A percentile compares a stretch with the other conserved stretches of the same genome.
Conservation (phyloP, 2,329 filamentous ascomycete species). For the Colletotrichum navitas region DNA sequence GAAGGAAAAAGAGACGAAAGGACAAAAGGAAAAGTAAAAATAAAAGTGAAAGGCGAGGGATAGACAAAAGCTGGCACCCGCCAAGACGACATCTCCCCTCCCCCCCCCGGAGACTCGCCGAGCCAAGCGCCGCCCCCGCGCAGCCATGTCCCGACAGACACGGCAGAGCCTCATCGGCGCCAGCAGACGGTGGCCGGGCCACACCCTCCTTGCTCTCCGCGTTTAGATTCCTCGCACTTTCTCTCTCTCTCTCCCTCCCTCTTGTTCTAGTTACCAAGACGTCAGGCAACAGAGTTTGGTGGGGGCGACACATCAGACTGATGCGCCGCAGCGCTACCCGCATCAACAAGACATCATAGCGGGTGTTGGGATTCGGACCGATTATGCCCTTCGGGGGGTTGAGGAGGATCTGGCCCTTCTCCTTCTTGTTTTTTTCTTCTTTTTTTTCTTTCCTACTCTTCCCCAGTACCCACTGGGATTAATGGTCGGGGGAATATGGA, state of each 20-base stretch:
- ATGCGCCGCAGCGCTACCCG: constrained; percentile 19
- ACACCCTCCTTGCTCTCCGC: not conserved
- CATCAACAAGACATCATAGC: constrained; percentile 17
- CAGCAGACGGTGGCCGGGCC: not conserved
- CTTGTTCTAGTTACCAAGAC: not conserved
- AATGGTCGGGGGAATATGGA: not conserved
- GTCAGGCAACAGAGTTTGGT: not conserved
- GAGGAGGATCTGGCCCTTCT: not conserved
- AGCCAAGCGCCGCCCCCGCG: constrained; percentile 12
- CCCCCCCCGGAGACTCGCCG: constrained; percentile 16
- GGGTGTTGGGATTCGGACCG: constrained; percentile 32
- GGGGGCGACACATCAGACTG: too few species aligned
- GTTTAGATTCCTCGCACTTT: not conserved
- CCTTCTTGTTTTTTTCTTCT: too few species aligned
- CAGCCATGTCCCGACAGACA: constrained; percentile 19
- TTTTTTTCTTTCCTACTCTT: not conserved
- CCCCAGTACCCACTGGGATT: not conserved
- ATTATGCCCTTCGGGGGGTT: not conserved
- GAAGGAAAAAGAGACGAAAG: not conserved
- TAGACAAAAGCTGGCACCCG: not conserved
- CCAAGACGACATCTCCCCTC: not conserved
- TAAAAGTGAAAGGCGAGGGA: not conserved
- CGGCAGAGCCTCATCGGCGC: constrained; percentile 23
- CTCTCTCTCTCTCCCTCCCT: not conserved
- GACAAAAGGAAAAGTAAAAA: not conserved